Base-by-base conservation (phyloP, 805 yeast genomes). In the Schwanniomyces polymorphus region DNA sequence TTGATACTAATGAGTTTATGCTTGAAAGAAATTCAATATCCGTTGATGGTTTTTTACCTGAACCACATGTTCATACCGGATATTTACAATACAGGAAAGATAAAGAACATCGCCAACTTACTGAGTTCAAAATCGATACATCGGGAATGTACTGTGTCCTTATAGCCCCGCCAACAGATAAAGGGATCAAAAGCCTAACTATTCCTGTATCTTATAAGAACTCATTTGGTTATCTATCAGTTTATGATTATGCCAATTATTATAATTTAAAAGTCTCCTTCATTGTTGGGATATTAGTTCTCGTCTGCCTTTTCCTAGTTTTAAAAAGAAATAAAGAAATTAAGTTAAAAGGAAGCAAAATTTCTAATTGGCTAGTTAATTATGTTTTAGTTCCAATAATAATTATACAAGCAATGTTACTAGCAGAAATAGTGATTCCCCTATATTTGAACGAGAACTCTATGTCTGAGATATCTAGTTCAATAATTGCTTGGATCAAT, bases 91-190 rank as follows among this genome's bases (percentile, higher is more conserved):
- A 12, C 14, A 14, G 12, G 12, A n/a, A 29, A 7, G 34, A n/a
- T 29, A 29, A 9, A 12, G 6, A 12, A 12, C 12, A 29, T 3
- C 14, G 16, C 6, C 12, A 29, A 12, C 23, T 21, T 21, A 3
- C 7, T 29, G 16, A 29, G 16, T 29, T 12, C 14, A 12, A 47
- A 1, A 60, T 61, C n/a, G 44, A 54, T 10, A 48, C 56, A 37
- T 48, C 64, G 0, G 73, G 72, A 1, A 41, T 56, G 17, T 67
- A 67, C 47, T 67, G 72, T 52, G 63, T 64, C 8, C 67, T 62
- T 44, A 48, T 62, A 29, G 64, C 61, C 3, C 63, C 64, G 5
- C 61, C 63, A 6, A 25, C 35, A 5, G 56, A 53, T 7, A 48
- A 46, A 16, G 48, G 43, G 1, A 39, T 52, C 9, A 29, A n/a